These are phyloP conservation scores for Datura wrightii DNA, from an alignment of 257 asterid genomes.

Conservation along the genomic window DNA sequence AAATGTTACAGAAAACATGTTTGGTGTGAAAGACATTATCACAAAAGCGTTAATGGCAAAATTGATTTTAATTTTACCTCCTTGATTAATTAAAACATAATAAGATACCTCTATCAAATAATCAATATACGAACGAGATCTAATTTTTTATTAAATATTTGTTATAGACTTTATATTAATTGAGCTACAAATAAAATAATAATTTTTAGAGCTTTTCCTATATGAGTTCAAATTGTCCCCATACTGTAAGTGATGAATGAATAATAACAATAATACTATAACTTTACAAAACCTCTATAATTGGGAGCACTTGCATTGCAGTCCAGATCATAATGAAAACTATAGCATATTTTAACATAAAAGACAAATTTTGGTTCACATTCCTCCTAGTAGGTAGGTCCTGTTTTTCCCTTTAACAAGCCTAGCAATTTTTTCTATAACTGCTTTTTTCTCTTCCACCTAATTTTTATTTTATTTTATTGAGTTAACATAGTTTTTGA, in stretches of 20 bases:
- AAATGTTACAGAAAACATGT: too few relatives aligned
- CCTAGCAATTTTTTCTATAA: background rate
- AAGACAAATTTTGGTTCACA: background rate
- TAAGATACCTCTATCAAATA: too few relatives aligned
- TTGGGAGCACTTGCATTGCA: slow-evolving; percentile 17
- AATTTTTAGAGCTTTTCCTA: background rate
- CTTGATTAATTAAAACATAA: too few relatives aligned
- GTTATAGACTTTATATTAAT: too few relatives aligned
- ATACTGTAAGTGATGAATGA: background rate
- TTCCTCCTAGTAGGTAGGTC: background rate
- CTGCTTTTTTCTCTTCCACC: background rate
- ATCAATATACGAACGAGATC: too few relatives aligned
- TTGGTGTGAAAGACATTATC: too few relatives aligned
- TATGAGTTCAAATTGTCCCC: background rate
- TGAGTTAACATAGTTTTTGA: background rate
- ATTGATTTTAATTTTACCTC: too few relatives aligned
- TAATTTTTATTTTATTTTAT: background rate
- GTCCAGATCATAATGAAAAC: slow-evolving; percentile 9
- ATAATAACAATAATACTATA: background rate
- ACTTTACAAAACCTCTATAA: background rate
- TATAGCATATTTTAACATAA: background rate
- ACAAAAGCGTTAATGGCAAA: too few relatives aligned
- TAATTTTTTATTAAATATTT: too few relatives aligned
- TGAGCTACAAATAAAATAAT: too few relatives aligned
- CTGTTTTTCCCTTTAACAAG: background rate